Base-by-base conservation (phyloP, 352 stramenopile species). In the Nothophytophthora sp. region DNA sequence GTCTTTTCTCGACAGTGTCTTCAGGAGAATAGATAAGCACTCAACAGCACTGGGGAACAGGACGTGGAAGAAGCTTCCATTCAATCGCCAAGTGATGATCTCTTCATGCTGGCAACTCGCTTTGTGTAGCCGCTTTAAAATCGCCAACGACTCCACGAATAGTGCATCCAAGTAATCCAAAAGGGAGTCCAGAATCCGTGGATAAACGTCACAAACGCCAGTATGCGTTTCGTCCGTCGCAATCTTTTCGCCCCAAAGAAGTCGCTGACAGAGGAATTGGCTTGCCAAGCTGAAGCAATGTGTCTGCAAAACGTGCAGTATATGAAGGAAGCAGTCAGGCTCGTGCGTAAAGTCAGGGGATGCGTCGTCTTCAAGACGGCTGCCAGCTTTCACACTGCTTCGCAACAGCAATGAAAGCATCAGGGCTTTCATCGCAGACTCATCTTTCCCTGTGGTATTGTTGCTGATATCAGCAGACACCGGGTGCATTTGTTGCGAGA, bases 51-150 rank as follows among this genome's bases (percentile, higher is more conserved):
- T 67, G 11, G 72, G 72, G 20, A 82, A 45, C n/a, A 86, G 24
- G 11, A 27, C 52, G 12, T 78, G 67, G 13, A 86, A 72, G 19
- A 86, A 78, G 16, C 72, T 78, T 13, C 67, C 55, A 25, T 84
- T 76, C 36, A 86, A 63, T 6, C 65, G 53, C 62, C 65, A 70
- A 9, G 61, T 63, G 27, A 76, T 67, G n/a, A 76, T 48, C 27
- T 82, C 72, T 58, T 80, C 72, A n/a, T 80, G 72, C 18, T 86
- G 72, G 9, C 74, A 73, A 36, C 68, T 80, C 28, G 44, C 50
- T 42, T 71, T 82, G 49, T 86, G 75, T 11, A 86, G 63, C 10
- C 48, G 63, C 42, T 76, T 77, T 15, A 86, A 56, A 27, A 86
- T 50, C 10, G 25, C 27, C 25, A 73, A 45, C 2, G 67, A 48